Evolutionary conservation across 768 basidiomycete genomes (phyloP).

Genomic region (Leccinum subtestaceum): DNA sequence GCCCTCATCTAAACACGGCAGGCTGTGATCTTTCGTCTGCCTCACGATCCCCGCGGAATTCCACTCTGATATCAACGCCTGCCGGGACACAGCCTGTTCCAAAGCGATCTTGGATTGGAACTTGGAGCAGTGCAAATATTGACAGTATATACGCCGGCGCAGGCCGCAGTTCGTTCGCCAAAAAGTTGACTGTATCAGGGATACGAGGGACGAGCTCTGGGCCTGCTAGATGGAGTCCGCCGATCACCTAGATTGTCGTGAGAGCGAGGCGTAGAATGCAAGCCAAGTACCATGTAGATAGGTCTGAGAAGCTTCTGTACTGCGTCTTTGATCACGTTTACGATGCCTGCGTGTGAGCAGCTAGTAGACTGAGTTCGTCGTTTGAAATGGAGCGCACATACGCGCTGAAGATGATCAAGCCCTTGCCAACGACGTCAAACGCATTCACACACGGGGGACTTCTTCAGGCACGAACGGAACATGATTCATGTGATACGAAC

Average conservation of each 20-base stretch:
- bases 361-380: conserved; percentile 24
- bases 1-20: conserved; percentile 15
- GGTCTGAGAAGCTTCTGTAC: conserved; percentile 60
- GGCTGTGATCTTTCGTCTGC: conserved; percentile 35
- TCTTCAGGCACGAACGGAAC: background rate
- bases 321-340: conserved; percentile 77
- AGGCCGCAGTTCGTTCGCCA: conserved; percentile 48
- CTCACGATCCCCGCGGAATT: conserved; percentile 47
- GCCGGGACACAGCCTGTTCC: conserved; percentile 70
- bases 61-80: conserved; percentile 66
- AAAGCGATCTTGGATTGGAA: conserved; percentile 74
- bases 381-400: conserved; percentile 37
- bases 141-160: conserved; percentile 70
- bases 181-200: conserved; percentile 65
- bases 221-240: conserved; percentile 80
- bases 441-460: no score
- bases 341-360: conserved; percentile 80
- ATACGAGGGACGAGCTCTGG: conserved; percentile 64
- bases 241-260: conserved; percentile 54
- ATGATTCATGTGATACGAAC: conserved; percentile 28
- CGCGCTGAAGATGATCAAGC: conserved; percentile 82
- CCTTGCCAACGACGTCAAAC: conserved; percentile 82
- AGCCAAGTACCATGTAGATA: conserved; percentile 60
- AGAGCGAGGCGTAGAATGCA: background rate
- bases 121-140: conserved; percentile 74